Base-by-base conservation (phyloP, 192 early-diverging fungal genomes). In the Entomortierella lignicola region DNA sequence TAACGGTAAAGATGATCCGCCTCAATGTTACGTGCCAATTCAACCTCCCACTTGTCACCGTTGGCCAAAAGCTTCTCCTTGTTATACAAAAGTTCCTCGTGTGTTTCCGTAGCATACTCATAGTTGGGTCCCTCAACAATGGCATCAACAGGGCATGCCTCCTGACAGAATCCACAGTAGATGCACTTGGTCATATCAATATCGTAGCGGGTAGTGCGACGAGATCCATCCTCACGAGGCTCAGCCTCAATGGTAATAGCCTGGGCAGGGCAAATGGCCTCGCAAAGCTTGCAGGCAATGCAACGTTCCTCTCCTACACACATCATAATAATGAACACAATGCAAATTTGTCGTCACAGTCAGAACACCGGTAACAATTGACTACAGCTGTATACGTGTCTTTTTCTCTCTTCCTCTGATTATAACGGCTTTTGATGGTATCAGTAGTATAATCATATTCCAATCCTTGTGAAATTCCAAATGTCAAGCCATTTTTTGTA, bases 101-200 rank as follows among this genome's bases (percentile, higher is more conserved):
- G 94, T 32, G 97, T 96, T 86, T 99, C 97, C 2, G 96, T 97
- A 31, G 95, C 87, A 80, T 92, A 96, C 82, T 99, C 97, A 86
- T 94, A 97, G 85, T 99, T 99, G 66, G 95, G 94, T 34, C 93
- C 92, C 86, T 96, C 97, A 8, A 99, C 97, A 88, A 99, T 99
- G 52, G 97, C 97, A 85, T 99, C 97, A 2, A 97, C 96, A 32
- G 95, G 95, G 68, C 95, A 97, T 0, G 95, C 95, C 72, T 97
- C 95, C 84, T 97, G 96, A 84, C 97, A 99, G 84, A 99, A 91
- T 58, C 97, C 97, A 83, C 97, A 99, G 88, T 96, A 97, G 77
- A 93, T 93, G 84, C 94, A 95, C 88, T 98, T 98, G 63, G 97
- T 97, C 97, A 97, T 97, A 81, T 99, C 97, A 73, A 99, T 99